Percentiles rank a stretch among this genome's conserved stretches.
Evolutionary conservation across 345 rosid genomes (phyloP).

Genomic region (Aegle marmelos): DNA sequence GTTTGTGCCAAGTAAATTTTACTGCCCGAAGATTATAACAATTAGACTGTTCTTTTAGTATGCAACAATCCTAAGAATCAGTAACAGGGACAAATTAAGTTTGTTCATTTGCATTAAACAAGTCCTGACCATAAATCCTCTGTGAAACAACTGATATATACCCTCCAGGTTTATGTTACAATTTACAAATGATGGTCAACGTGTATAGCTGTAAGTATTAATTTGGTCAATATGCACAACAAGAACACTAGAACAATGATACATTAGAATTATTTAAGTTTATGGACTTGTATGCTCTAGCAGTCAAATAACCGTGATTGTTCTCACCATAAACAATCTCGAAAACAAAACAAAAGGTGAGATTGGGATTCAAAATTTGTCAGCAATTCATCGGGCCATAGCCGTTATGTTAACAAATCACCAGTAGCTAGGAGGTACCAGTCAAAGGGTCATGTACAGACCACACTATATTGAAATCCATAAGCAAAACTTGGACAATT

Average conservation of each 20-base stretch:
- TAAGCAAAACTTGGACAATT: background rate
- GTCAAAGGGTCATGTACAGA: background rate
- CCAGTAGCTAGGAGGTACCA: background rate
- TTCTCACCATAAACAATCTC: background rate
- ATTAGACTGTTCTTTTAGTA: background rate
- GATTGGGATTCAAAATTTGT: background rate
- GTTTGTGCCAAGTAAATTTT: background rate
- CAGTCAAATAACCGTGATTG: background rate
- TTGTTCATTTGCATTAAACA: too few species aligned
- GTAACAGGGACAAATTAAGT: background rate
- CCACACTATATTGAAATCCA: background rate
- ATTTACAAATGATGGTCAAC: too few species aligned
- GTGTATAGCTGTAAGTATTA: too few species aligned
- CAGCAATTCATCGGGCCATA: background rate
- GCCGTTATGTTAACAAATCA: background rate
- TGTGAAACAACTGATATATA: too few species aligned
- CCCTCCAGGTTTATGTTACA: too few species aligned
- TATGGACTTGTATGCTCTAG: background rate
- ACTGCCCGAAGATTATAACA: background rate
- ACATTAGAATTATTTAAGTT: too few species aligned
- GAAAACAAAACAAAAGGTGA: background rate
- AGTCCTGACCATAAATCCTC: too few species aligned
- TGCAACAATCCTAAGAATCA: background rate
- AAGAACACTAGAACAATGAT: too few species aligned
- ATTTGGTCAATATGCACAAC: too few species aligned